phyloP scores from a whole-genome alignment of 2,329 filamentous ascomycete species.

The Parafenestella ontariensis region DNA sequence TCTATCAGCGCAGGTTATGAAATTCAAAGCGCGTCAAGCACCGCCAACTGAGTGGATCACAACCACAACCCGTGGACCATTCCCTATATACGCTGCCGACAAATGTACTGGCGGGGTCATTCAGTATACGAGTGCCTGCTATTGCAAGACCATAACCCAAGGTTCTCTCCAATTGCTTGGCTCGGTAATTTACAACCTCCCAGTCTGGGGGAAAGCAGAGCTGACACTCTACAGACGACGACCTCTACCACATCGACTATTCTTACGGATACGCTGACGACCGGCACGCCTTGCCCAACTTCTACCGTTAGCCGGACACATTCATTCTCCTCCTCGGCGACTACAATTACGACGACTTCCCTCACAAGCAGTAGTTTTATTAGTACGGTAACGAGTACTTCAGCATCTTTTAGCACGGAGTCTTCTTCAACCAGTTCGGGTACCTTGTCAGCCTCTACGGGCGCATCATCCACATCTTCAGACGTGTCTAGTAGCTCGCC shows the following conservation, averaged over 20 bases:
- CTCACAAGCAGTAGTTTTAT: conserved; percentile 1
- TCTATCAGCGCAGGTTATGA: neutral
- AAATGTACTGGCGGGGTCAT: conserved; percentile 13
- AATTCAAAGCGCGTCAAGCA: conserved; percentile 13
- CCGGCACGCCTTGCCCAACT: conserved; percentile 11
- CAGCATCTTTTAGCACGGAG: neutral
- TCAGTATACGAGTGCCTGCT: conserved; percentile 36
- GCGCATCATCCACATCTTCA: neutral
- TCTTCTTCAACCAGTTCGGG: neutral
- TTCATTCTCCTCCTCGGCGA: neutral
- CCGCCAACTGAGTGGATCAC: conserved; percentile 13
- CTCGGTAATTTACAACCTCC: conserved; percentile 21
- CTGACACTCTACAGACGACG: conserved; percentile 19
- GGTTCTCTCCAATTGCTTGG: conserved; percentile 21
- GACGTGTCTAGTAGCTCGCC: conserved; percentile 1
- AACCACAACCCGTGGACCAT: conserved; percentile 22
- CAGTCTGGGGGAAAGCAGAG: neutral
- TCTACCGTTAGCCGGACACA: conserved; percentile 1
- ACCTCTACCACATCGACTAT: conserved; percentile 20
- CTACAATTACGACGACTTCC: neutral
- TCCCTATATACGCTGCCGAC: conserved; percentile 32
- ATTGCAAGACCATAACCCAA: conserved; percentile 29
- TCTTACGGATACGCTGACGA: conserved; percentile 13
- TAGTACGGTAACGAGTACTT: neutral
- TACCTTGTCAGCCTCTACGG: neutral